Base-by-base conservation (phyloP, 148 eudicot genomes). In the Nepenthes mirabilis region DNA sequence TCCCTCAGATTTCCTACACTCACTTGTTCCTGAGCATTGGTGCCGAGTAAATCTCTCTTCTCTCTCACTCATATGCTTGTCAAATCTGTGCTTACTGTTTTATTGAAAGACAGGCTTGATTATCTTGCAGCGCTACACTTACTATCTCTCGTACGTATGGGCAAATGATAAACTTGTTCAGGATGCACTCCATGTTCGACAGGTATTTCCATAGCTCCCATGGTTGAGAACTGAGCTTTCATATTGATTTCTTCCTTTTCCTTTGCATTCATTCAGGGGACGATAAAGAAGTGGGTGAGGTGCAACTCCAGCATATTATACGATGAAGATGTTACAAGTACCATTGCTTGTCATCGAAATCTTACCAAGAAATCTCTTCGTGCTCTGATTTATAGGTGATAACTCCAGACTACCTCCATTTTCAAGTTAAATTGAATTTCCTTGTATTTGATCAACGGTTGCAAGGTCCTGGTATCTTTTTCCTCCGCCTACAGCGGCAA, bases 301-400 rank as follows among this genome's bases (percentile, higher is more conserved):
- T 66, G 70, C 9, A 58, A 59, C 10, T 2, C 37, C 2, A 37
- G 37, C 13, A 0, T 59, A 43, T 37, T 57, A 1, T 66, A 36
- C 37, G 7, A 34, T 0, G 37, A 50, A 36, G 23, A 13, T 52
- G 32, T 66, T 14, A 5, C 1, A 0, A 37, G 57, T 50, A 66
- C 37, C 2, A 2, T 66, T 13, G 57, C 6, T 33, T 66, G 58
- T 43, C 70, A 66, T 13, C 37, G 11, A 52, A 58, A 66, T 35
- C 58, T 66, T n/a, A 58, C 57, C 2, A 12, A 12, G 32, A 51
- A 61, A 34, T 0, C 2, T 33, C 34, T 57, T 5, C 63, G 63
- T 6, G 57, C 63, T 49, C 51, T 66, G 2, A n/a, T 66, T n/a
- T 66, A 66, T 49, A 58, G 70, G 70, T 12, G 52, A 36, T 58